Conservation (phyloP, 2,329 filamentous ascomycete genomes). For the Rhynchosporium agropyri region DNA sequence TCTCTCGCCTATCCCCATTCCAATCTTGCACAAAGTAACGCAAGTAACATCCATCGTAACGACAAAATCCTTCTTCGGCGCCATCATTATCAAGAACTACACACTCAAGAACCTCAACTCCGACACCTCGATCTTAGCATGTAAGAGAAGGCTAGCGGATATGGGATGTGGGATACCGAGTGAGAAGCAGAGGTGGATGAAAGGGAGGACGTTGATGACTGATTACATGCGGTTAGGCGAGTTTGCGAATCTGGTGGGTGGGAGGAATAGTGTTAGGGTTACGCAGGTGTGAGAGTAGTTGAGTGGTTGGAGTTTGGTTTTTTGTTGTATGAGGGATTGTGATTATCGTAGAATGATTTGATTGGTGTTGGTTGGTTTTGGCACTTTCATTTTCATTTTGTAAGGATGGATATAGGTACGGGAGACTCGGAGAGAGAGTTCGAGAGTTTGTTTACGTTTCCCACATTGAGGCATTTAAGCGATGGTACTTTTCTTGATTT, state of each 20-base stretch:
- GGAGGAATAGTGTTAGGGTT: not conserved
- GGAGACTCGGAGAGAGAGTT: too few relatives aligned
- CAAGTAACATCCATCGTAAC: constrained; percentile 7
- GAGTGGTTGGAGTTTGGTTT: too few relatives aligned
- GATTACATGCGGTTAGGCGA: constrained; percentile 13
- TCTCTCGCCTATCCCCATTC: too few relatives aligned
- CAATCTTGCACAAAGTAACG: not conserved
- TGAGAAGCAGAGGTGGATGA: constrained; percentile 10
- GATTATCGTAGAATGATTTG: too few relatives aligned
- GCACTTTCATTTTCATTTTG: too few relatives aligned
- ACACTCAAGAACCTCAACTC: constrained; percentile 6
- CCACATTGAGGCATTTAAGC: too few relatives aligned
- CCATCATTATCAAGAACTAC: not conserved
- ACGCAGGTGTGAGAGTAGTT: too few relatives aligned
- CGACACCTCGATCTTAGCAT: not conserved
- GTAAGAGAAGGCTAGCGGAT: not conserved
- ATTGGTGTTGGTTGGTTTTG: too few relatives aligned
- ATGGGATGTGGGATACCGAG: not conserved
- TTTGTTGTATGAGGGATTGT: too few relatives aligned
- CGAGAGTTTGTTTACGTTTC: too few relatives aligned
- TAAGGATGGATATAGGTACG: too few relatives aligned
- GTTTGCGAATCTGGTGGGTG: constrained; percentile 6
- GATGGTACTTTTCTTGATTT: too few relatives aligned
- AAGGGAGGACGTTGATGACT: constrained; percentile 11
- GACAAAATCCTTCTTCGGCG: not conserved